Base-by-base conservation (phyloP, 2,329 filamentous ascomycete genomes). In the Fusarium zealandicum region DNA sequence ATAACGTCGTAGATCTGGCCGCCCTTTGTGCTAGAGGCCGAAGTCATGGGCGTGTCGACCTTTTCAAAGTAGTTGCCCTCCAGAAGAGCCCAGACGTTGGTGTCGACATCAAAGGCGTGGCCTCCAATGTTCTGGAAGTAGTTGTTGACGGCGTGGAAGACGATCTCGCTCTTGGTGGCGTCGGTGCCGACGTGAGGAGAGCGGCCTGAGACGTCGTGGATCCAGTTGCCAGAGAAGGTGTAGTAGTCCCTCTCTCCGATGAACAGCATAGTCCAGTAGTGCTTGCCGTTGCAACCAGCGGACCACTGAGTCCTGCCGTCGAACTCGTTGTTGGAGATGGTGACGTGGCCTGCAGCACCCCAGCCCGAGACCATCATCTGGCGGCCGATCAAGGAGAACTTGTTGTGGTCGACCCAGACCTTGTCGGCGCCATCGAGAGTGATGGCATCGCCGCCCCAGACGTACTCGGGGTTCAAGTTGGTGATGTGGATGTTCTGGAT, bases 121-220 rank as follows among this genome's bases (percentile, higher is more conserved):
- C 79, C 79, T 12, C 71, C 59, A 6, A 60, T 65, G 69, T 79
- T 80, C 66, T 78, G 76, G 72, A 77, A 85, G 77, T 83, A 84
- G 76, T 85, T 86, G 78, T 85, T 85, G 65, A 84, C 80, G 16
- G 80, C 80, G 69, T 86, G 83, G 32, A 86, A 66, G 12, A 75
- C 72, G 20, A 84, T 76, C 80, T 82, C 36, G 14, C 27, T 48
- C 37, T 45, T 43, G 14, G 47, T 56, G 3, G 30, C 12, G 13
- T 55, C 44, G 69, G 80, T 80, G 27, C 75, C 78, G 16, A 86
- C 75, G 70, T 85, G 84, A 54, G 82, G 83, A 3, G 75, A 72
- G 39, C 83, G 81, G 36, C 83, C 83, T 13, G 76, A 79, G 33
- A 79, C 82, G 70, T 83, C 75, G 75, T 84, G 80, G 62, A 86